These are phyloP conservation scores for Teratosphaeria pseudoeucalypti DNA, from an alignment of 2,329 filamentous ascomycete species.

Conservation along the genomic window DNA sequence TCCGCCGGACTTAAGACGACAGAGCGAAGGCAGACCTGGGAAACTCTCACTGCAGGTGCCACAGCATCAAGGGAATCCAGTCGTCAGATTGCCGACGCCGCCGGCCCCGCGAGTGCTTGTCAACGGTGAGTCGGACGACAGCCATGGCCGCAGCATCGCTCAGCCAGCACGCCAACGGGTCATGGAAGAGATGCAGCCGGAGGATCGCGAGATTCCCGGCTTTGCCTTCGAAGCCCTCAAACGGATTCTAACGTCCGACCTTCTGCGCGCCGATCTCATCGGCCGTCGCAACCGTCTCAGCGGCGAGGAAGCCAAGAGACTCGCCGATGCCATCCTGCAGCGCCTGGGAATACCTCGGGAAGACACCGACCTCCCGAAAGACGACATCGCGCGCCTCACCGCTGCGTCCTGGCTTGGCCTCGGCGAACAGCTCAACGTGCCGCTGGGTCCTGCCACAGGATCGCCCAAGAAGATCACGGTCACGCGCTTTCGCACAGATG, in stretches of 20 bases:
- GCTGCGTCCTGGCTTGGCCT: constrained; percentile 35
- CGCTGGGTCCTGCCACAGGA: constrained; percentile 25
- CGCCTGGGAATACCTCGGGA: constrained; percentile 27
- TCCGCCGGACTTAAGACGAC: constrained; percentile 13
- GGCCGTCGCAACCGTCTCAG: constrained; percentile 30
- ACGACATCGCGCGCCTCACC: constrained; percentile 29
- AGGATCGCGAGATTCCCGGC: constrained; percentile 5
- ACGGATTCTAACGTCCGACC: constrained; percentile 35
- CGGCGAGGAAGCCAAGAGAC: constrained; percentile 36
- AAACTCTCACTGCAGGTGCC: constrained; percentile 54
- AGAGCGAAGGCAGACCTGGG: constrained; percentile 29
- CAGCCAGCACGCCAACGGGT: constrained; percentile 4
- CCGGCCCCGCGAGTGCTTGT: constrained; percentile 44
- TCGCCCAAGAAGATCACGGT: constrained; percentile 30
- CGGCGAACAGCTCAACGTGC: constrained; percentile 23
- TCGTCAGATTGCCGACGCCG: constrained; percentile 50
- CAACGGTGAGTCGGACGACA: constrained; percentile 36
- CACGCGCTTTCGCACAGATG: constrained; percentile 6
- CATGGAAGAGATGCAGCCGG: constrained; percentile 1
- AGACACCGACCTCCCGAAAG: constrained; percentile 23
- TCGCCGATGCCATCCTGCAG: constrained; percentile 35
- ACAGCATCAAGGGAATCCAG: constrained; percentile 48
- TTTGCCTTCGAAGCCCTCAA: constrained; percentile 34
- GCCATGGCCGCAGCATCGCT: constrained; percentile 12
- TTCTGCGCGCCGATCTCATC: constrained; percentile 35